Evolutionary conservation across 1,284 basidiomycete genomes (phyloP), one percentile per base, ranked within the genome.

Genomic region (Cryptococcus neoformans): DNA sequence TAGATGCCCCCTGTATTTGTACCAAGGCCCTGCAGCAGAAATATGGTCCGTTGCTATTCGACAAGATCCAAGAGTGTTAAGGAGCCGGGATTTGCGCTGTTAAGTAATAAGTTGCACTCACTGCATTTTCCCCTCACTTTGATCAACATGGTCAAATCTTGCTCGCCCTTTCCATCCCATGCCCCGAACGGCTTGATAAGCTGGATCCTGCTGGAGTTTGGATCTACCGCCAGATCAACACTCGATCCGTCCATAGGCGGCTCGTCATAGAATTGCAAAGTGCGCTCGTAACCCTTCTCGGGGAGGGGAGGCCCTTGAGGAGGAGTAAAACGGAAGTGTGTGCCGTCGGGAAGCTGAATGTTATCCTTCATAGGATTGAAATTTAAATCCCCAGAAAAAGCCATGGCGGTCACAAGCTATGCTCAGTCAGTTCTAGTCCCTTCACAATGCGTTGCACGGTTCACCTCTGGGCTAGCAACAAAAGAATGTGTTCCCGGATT

Each of bases 401-500:
- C 87, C 89, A 93, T 92, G 45, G 37, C 34, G 11, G 36, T 36
- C 34, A 49, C 49, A 14, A 45, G 37, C 14, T 39, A 42, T 39
- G 42, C 44, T 6, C 34, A 35, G 12, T n/a, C 28, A 28, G 28
- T 28, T 28, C 28, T 28, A 28, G 4, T 28, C 0, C 28, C 28
- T 28, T 28, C 28, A 28, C 28, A 28, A 4, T 28, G 28, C 28
- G 28, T 1, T 28, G 28, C 28, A 1, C 28, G 28, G 28, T 4
- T 28, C 14, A 49, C 36, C 10, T 49, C 57, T 28, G 28, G 28
- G 28, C 28, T 28, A 28, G 28, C 28, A 28, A 28, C 28, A 81
- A 99, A 96, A 80, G 99, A 98, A 92, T 96, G 95, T 16, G 95
- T 99, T 63, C 89, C 82, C 59, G 84, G 82, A 78, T 99, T 99